These are phyloP conservation scores for Trichoderma guizhouense DNA, from an alignment of 2,329 filamentous ascomycete genomes.

Conservation along the genomic window DNA sequence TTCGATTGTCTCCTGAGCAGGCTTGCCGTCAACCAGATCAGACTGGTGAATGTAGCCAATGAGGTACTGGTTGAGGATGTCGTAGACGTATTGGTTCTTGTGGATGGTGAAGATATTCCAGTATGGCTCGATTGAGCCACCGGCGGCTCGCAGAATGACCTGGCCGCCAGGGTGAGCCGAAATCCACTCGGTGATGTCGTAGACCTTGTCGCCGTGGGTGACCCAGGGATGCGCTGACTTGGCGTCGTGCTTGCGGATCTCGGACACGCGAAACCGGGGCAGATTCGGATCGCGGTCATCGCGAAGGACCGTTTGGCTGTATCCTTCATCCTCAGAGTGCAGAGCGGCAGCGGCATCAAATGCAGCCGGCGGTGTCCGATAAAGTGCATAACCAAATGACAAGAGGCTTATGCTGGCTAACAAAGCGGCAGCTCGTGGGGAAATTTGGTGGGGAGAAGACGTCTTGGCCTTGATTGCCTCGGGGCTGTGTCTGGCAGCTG, in stretches of 20 bases:
- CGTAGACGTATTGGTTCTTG: conserved; percentile 60
- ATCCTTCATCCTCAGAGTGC: neutral
- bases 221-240: conserved; percentile 59
- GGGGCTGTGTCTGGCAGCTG: neutral
- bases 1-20: conserved; percentile 52
- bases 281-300: conserved; percentile 36
- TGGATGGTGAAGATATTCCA: conserved; percentile 71
- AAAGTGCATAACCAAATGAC: conserved; percentile 7
- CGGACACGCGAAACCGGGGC: conserved; percentile 48
- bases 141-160: conserved; percentile 64
- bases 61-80: conserved; percentile 62
- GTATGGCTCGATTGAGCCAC: conserved; percentile 62
- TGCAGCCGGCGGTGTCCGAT: conserved; percentile 1
- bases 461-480: neutral
- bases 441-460: neutral
- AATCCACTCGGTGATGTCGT: conserved; percentile 69
- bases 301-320: neutral
- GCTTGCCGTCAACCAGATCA: conserved; percentile 57
- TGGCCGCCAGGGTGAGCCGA: conserved; percentile 63
- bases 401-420: conserved; percentile 10
- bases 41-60: conserved; percentile 58
- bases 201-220: conserved; percentile 60
- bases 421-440: conserved; percentile 7
- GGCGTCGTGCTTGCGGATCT: conserved; percentile 52
- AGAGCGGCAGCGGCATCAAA: conserved; percentile 11